phyloP scores from a whole-genome alignment of 257 asterid genomes.

The Rehmannia glutinosa region DNA sequence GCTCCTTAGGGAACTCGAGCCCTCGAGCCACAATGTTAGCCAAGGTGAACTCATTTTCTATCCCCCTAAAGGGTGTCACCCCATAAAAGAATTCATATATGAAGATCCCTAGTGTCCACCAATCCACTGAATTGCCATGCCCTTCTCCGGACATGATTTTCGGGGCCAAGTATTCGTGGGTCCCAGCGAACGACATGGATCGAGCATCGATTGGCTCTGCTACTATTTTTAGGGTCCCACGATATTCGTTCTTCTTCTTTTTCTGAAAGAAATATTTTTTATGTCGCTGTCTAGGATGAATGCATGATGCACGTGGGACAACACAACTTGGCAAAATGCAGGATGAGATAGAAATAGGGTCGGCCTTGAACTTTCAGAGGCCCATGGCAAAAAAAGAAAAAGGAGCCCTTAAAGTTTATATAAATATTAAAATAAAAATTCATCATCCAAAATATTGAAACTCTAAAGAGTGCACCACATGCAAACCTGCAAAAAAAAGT shows the following conservation, averaged over 20 bases:
- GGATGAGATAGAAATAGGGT: conserved; percentile 32
- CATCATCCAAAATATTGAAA: too few relatives aligned
- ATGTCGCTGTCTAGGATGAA: too few relatives aligned
- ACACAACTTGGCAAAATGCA: conserved; percentile 49
- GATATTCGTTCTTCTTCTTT: too few relatives aligned
- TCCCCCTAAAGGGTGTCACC: conserved; percentile 61
- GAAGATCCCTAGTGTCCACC: conserved; percentile 76
- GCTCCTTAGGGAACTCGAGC: conserved; percentile 64
- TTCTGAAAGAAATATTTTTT: too few relatives aligned
- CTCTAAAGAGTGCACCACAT: too few relatives aligned
- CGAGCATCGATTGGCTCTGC: conserved; percentile 72
- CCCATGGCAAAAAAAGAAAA: too few relatives aligned
- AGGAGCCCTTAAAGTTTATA: too few relatives aligned
- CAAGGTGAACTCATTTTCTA: conserved; percentile 48
- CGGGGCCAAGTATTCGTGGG: conserved; percentile 75
- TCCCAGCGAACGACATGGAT: conserved; percentile 71
- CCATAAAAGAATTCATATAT: conserved; percentile 59
- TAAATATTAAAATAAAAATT: too few relatives aligned
- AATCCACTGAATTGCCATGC: conserved; percentile 74
- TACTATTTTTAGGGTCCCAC: conserved; percentile 32
- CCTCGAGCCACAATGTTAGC: conserved; percentile 61
- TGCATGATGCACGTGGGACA: conserved; percentile 29
- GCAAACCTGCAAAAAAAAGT: too few relatives aligned
- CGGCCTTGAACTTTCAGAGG: too few relatives aligned
- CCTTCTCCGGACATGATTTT: conserved; percentile 72